Base-by-base conservation (phyloP, 1,139 yeast species). In the Blastobotrys illinoisensis region DNA sequence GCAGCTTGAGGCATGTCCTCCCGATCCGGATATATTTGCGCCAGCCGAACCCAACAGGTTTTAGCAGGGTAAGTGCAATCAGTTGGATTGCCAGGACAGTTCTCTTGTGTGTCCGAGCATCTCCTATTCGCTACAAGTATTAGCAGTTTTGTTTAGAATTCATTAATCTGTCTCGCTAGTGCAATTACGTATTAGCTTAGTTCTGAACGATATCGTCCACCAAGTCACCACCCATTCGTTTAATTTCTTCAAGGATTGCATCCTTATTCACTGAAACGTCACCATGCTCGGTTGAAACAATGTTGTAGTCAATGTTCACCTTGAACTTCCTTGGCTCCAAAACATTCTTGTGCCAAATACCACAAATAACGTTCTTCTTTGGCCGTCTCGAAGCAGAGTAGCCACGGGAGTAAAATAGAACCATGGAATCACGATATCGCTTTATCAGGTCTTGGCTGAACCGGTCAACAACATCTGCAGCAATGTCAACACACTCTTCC, bases 281-380 rank as follows among this genome's bases (percentile, higher is more conserved):
- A 19, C 61, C 62, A 54, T 76, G 54, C 28, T 48, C 68, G 24
- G 76, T 80, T 0, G 96, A 96, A 66, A 79, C 79, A 51, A 85
- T 79, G 62, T 89, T 86, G 63, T 82, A 85, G 23, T 91, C 95
- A 60, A 87, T 72, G 62, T 86, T 88, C 24, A 87, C 96, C 66
- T 85, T 85, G 73, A 90, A 90, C 71, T 80, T 82, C 56, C 76
- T 75, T 48, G 75, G 74, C 49, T 78, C 72, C 58, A 79, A 67
- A 20, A 80, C 73, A 7, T 79, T 74, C 3, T 96, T 96, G 55
- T 86, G 82, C 74, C 93, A 85, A 53, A 91, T 74, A 1, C 97
- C 98, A 20, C 91, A 81, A 56, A 91, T 79, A 7, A 85, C 82
- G 62, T 54, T 58, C 23, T 53, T 49, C 13, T 44, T 47, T 13